Evolutionary conservation across 805 yeast species (phyloP).

Genomic region (Yamadazyma kitorensis): DNA sequence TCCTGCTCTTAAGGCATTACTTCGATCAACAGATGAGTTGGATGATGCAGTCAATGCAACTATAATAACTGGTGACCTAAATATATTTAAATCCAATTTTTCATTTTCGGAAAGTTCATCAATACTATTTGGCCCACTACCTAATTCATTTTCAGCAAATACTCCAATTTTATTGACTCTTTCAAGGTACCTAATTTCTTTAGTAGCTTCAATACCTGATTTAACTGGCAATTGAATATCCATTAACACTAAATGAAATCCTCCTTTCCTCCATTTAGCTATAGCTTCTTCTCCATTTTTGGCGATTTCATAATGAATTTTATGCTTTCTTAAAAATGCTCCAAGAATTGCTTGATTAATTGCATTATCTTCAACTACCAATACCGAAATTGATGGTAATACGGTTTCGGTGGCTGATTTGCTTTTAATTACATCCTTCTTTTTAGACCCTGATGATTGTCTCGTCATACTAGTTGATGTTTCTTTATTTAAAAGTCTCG

Average conservation of each 20-base stretch:
- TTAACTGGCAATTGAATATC: slow-evolving; percentile 95
- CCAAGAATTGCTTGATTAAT: slow-evolving; percentile 91
- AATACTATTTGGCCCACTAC: slow-evolving; percentile 18
- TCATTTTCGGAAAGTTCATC: slow-evolving; percentile 42
- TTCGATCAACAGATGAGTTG: slow-evolving; percentile 71
- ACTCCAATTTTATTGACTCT: slow-evolving; percentile 75
- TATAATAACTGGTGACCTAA: slow-evolving; percentile 92
- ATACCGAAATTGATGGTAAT: slow-evolving; percentile 82
- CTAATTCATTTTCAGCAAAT: slow-evolving; percentile 44
- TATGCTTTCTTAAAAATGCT: slow-evolving; percentile 79
- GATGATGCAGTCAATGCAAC: slow-evolving; percentile 96
- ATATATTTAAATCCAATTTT: slow-evolving; percentile 55
- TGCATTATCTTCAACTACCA: slow-evolving; percentile 94
- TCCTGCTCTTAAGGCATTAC: slow-evolving; percentile 93
- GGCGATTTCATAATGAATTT: slow-evolving; percentile 82
- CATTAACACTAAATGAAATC: slow-evolving; percentile 92
- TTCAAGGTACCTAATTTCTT: slow-evolving; percentile 84
- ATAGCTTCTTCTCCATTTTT: slow-evolving; percentile 94
- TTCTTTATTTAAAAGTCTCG: not conserved
- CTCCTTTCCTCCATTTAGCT: slow-evolving; percentile 92
- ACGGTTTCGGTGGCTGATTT: slow-evolving; percentile 56
- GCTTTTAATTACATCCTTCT: slow-evolving; percentile 4
- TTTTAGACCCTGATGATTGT: slow-evolving; percentile 12
- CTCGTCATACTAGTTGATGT: slow-evolving; percentile 5
- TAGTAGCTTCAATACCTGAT: slow-evolving; percentile 94